These are phyloP conservation scores for Spongispora temasekensis DNA, from an alignment of 1,284 basidiomycete genomes.

Conservation along the genomic window DNA sequence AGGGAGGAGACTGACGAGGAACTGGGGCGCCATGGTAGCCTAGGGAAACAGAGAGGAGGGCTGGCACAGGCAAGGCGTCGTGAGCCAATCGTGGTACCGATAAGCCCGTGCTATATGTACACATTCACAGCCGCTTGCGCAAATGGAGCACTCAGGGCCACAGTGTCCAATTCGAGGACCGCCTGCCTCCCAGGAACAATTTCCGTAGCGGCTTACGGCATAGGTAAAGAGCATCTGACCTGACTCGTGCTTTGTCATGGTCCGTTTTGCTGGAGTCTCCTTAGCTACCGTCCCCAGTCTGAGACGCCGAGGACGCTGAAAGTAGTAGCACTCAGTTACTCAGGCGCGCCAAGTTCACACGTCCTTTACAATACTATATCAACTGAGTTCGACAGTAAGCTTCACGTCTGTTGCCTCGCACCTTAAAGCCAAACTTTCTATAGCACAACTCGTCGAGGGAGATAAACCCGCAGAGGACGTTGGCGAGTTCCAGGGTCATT, in stretches of 20 bases:
- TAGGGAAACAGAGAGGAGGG: background rate
- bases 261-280: no score
- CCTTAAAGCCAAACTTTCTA: no score
- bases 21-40: slow-evolving; percentile 24
- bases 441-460: no score
- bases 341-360: background rate
- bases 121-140: background rate
- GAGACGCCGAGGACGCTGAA: background rate
- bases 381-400: background rate
- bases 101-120: background rate
- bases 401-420: background rate
- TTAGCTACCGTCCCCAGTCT: no score
- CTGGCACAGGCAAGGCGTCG: background rate
- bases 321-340: background rate
- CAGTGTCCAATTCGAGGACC: background rate
- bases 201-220: background rate
- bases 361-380: background rate
- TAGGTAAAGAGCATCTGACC: background rate
- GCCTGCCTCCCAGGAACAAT: background rate
- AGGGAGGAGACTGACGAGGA: slow-evolving; percentile 47
- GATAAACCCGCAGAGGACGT: no score
- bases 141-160: background rate
- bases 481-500: no score
- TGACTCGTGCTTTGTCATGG: background rate
- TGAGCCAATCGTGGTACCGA: background rate